A percentile compares a stretch with the other conserved stretches of the same genome.
These are phyloP conservation scores for Mycosphaerella sp. DNA, from an alignment of 2,329 filamentous ascomycete genomes.

Conservation along the genomic window DNA sequence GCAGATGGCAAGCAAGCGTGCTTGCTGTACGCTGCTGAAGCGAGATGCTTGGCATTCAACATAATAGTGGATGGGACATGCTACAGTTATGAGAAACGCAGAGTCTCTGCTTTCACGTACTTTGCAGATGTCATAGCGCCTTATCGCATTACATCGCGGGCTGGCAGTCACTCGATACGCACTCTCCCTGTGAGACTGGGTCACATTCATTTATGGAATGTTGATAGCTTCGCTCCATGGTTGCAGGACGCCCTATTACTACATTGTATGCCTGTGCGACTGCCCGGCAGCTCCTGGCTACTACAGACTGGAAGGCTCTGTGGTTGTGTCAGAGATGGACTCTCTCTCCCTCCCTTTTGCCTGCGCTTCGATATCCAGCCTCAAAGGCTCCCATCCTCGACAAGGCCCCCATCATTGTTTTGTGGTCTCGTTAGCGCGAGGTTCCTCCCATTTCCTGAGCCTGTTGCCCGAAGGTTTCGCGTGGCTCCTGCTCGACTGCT, in stretches of 20 bases:
- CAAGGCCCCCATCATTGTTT: no score
- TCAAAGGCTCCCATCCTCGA: no score
- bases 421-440: no score
- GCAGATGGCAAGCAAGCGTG: neutral
- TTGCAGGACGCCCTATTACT: neutral
- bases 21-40: neutral
- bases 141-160: neutral
- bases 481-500: no score
- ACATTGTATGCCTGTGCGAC: neutral
- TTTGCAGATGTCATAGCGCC: neutral
- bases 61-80: neutral
- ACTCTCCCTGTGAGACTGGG: neutral
- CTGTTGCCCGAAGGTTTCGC: no score
- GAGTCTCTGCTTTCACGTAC: neutral
- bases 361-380: neutral
- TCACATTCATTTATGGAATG: neutral
- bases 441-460: no score
- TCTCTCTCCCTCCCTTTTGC: neutral
- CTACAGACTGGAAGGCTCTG: neutral
- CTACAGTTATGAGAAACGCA: neutral
- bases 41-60: neutral
- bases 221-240: neutral
- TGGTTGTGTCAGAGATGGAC: neutral
- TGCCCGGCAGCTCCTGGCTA: neutral
- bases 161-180: neutral